Percentiles rank a stretch among this genome's conserved stretches.
Evolutionary conservation across 129 eudicot species (phyloP).

Genomic region (Flaveria brownii): DNA sequence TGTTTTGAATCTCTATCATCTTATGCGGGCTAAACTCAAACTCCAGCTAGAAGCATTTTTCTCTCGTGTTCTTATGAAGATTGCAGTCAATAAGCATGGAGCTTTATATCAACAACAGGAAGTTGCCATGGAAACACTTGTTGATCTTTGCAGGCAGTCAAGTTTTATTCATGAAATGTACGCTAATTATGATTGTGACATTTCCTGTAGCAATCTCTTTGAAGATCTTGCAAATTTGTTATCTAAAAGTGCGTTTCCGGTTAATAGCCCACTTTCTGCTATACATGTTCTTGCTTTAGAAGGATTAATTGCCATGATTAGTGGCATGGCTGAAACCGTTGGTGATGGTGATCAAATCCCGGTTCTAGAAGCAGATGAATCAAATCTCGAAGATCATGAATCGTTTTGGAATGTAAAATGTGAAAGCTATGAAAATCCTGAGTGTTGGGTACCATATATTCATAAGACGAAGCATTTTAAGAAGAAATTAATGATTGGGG

Average conservation of each 20-base stretch:
- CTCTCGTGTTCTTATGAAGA: conserved; percentile 59
- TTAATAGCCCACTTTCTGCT: conserved; percentile 69
- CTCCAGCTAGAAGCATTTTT: conserved; percentile 84
- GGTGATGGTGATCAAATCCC: conserved; percentile 53
- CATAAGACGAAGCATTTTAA: conserved; percentile 61
- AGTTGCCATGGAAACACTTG: conserved; percentile 84
- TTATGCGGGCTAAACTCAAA: conserved; percentile 68
- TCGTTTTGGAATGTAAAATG: conserved; percentile 65
- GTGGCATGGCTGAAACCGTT: conserved; percentile 74
- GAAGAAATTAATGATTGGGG: conserved; percentile 67
- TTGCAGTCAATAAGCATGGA: conserved; percentile 64
- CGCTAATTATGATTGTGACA: conserved; percentile 84
- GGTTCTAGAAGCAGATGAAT: conserved; percentile 36
- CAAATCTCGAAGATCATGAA: conserved; percentile 46
- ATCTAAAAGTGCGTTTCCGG: conserved; percentile 83
- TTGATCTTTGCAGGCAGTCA: conserved; percentile 77
- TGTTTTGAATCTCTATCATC: conserved; percentile 71
- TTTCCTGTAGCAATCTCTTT: conserved; percentile 69
- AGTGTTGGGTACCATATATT: conserved; percentile 68
- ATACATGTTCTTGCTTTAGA: conserved; percentile 73
- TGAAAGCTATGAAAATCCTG: conserved; percentile 52
- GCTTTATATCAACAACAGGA: conserved; percentile 81
- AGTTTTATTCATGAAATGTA: conserved; percentile 64
- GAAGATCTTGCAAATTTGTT: conserved; percentile 76
- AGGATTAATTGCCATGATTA: conserved; percentile 68